These are phyloP conservation scores for Aspergillus cejpii DNA, from an alignment of 2,329 filamentous ascomycete genomes.

Conservation along the genomic window DNA sequence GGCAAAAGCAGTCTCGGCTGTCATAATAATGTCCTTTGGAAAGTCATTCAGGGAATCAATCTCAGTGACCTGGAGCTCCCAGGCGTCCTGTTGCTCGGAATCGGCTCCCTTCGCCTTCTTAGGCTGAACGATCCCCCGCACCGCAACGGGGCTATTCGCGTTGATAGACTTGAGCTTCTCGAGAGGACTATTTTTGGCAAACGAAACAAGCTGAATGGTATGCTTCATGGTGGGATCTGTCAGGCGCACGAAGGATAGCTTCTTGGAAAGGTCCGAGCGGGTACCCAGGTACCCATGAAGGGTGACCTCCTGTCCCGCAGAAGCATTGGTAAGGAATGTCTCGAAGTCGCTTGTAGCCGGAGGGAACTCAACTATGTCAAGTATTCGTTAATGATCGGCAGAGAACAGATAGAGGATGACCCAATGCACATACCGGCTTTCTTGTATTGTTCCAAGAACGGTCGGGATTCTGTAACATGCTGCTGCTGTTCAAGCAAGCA, in stretches of 20 bases:
- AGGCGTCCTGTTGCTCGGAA: conserved; percentile 25
- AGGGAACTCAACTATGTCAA: conserved; percentile 43
- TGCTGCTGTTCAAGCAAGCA: conserved; percentile 18
- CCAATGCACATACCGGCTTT: conserved; percentile 37
- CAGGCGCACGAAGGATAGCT: conserved; percentile 63
- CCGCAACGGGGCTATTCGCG: conserved; percentile 49
- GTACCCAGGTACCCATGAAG: conserved; percentile 67
- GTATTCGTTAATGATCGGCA: conserved; percentile 1
- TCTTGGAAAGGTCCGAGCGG: conserved; percentile 60
- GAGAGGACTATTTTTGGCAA: conserved; percentile 32
- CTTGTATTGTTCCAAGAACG: conserved; percentile 41
- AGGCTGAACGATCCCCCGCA: conserved; percentile 45
- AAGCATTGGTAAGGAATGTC: conserved; percentile 27
- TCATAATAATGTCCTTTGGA: conserved; percentile 68
- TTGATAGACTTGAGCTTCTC: conserved; percentile 41
- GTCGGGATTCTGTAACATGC: conserved; percentile 11
- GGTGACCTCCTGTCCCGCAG: conserved; percentile 41
- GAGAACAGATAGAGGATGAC: not conserved
- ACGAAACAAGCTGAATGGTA: conserved; percentile 48
- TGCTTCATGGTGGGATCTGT: conserved; percentile 40
- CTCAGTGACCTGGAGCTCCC: conserved; percentile 57
- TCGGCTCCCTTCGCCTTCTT: conserved; percentile 34
- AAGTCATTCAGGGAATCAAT: conserved; percentile 67
- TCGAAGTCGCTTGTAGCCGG: conserved; percentile 39
- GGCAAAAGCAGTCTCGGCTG: conserved; percentile 65